Conservation (phyloP, 2,329 filamentous ascomycete species). For the Penicillium sp. region DNA sequence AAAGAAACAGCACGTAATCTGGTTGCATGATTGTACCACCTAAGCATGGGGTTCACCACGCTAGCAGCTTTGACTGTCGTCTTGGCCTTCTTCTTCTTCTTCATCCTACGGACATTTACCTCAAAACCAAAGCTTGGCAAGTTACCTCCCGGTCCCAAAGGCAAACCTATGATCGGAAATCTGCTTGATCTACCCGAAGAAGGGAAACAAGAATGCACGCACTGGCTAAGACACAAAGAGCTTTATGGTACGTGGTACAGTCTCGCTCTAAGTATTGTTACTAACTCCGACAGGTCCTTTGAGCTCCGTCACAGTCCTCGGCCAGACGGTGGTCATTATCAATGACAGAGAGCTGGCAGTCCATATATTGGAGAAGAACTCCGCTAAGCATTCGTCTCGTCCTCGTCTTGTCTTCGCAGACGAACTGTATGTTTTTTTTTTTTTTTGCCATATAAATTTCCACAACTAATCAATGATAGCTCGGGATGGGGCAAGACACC, state of each 20-base stretch:
- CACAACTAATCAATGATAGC: slow-evolving; percentile 14
- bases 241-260: background rate
- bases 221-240: slow-evolving; percentile 40
- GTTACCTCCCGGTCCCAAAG: slow-evolving; percentile 54
- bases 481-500: slow-evolving; percentile 39
- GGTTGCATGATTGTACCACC: background rate
- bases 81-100: background rate
- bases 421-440: slow-evolving; percentile 40
- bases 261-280: background rate
- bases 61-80: background rate
- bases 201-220: slow-evolving; percentile 40
- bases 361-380: slow-evolving; percentile 39
- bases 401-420: slow-evolving; percentile 32
- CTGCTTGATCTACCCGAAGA: slow-evolving; percentile 48
- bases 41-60: background rate
- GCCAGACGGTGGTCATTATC: slow-evolving; percentile 39
- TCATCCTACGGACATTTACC: background rate
- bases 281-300: slow-evolving; percentile 30
- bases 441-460: background rate
- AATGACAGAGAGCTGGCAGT: slow-evolving; percentile 32
- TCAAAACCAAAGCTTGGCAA: background rate
- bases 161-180: slow-evolving; percentile 52
- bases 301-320: slow-evolving; percentile 39
- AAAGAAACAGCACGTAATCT: background rate
- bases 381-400: slow-evolving; percentile 30